Percentiles rank a stretch among this genome's conserved stretches.
phyloP scores from a whole-genome alignment of 352 stramenopile species.

The Discostella stelligera region DNA sequence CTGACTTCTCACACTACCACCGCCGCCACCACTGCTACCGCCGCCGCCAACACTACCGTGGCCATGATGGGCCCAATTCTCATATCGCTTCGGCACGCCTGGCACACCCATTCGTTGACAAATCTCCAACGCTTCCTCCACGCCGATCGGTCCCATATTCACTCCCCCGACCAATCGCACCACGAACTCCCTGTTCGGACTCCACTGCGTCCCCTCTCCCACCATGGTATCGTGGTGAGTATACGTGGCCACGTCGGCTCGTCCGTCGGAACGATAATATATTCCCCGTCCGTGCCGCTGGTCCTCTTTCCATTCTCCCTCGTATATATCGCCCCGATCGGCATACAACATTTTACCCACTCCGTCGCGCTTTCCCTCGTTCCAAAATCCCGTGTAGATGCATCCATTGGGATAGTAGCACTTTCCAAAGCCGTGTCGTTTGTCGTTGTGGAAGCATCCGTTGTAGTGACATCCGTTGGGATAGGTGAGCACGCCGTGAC shows the following conservation, averaged over 20 bases:
- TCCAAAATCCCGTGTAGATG: conserved; percentile 69
- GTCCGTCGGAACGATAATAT: conserved; percentile 60
- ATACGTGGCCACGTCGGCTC: conserved; percentile 20
- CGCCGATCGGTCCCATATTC: conserved; percentile 4
- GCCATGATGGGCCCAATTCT: not conserved
- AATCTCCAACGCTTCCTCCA: conserved; percentile 14
- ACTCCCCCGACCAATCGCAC: conserved; percentile 3
- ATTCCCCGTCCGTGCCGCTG: conserved; percentile 62
- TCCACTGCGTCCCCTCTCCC: conserved; percentile 16
- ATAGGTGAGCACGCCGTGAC: conserved; percentile 30
- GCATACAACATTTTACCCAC: conserved; percentile 57
- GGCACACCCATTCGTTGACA: not conserved
- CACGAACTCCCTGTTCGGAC: conserved; percentile 3
- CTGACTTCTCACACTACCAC: not conserved
- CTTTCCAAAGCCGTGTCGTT: conserved; percentile 55
- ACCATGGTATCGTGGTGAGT: conserved; percentile 8
- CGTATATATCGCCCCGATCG: conserved; percentile 60
- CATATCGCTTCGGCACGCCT: conserved; percentile 9
- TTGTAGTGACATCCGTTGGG: conserved; percentile 49
- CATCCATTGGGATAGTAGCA: conserved; percentile 67
- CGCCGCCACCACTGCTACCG: not conserved
- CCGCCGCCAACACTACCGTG: not conserved
- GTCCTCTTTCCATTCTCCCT: conserved; percentile 65
- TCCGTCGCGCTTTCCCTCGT: conserved; percentile 64
- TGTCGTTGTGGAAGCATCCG: conserved; percentile 48